A percentile compares a stretch with the other conserved stretches of the same genome.
These are phyloP conservation scores for Kalanchoe fedtschenkoi DNA, from an alignment of 164 flowering plant genomes.

Conservation along the genomic window DNA sequence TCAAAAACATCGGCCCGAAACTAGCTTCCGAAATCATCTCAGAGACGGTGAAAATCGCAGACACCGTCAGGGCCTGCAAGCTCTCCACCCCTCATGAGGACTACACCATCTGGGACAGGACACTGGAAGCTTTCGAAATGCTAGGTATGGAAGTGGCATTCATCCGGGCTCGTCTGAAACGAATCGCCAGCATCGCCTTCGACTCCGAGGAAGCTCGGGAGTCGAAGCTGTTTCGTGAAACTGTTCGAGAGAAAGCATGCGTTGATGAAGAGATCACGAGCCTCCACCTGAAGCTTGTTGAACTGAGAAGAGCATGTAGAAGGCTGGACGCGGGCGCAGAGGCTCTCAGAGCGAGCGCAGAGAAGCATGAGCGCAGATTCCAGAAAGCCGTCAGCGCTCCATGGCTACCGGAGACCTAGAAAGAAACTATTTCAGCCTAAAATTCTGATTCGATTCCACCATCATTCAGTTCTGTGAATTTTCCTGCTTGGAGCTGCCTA, in stretches of 20 bases:
- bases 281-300: neutral
- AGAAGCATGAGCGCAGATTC: slow-evolving; percentile 9
- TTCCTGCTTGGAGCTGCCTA: too few relatives aligned
- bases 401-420: slow-evolving; percentile 6
- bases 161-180: neutral
- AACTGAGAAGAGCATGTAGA: neutral
- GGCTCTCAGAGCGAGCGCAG: neutral
- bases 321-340: slow-evolving; percentile 6
- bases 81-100: slow-evolving; percentile 3
- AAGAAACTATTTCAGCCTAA: too few relatives aligned
- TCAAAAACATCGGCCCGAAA: neutral
- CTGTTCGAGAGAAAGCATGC: neutral
- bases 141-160: slow-evolving; percentile 13
- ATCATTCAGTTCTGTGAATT: too few relatives aligned
- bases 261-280: neutral
- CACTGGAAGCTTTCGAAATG: slow-evolving; percentile 7
- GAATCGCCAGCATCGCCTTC: neutral
- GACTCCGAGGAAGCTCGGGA: slow-evolving; percentile 2
- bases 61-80: neutral
- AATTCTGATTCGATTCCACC: too few relatives aligned
- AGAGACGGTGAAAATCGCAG: slow-evolving; percentile 5
- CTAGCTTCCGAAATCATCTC: slow-evolving; percentile 8
- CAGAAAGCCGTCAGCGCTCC: slow-evolving; percentile 7
- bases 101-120: slow-evolving; percentile 5
- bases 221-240: neutral